These are phyloP conservation scores for Nadsonia starkeyi-henricii DNA, from an alignment of 1,139 yeast genomes.

Conservation along the genomic window DNA sequence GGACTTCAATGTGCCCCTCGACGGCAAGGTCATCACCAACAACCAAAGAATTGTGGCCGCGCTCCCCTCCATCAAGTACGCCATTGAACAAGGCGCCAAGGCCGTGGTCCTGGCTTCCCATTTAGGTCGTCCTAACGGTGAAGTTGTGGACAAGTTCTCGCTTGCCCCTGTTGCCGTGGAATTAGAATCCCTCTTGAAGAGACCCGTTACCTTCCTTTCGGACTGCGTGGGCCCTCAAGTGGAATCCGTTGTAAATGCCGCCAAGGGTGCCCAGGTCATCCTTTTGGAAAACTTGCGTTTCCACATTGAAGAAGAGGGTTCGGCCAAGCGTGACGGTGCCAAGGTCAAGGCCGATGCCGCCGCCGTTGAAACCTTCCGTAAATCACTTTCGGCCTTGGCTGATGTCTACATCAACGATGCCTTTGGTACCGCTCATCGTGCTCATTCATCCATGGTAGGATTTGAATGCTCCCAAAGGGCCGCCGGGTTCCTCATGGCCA, in stretches of 20 bases:
- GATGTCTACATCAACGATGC: constrained; percentile 96
- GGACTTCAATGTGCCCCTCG: constrained; percentile 92
- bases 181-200: constrained; percentile 56
- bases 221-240: constrained; percentile 88
- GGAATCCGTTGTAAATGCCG: constrained; percentile 57
- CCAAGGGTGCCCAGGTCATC: constrained; percentile 58
- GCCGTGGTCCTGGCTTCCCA: constrained; percentile 86
- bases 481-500: constrained; percentile 92
- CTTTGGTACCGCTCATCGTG: constrained; percentile 98
- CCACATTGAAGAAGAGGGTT: constrained; percentile 96
- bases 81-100: constrained; percentile 75
- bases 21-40: constrained; percentile 91
- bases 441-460: constrained; percentile 97
- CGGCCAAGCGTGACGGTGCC: constrained; percentile 75
- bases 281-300: constrained; percentile 89
- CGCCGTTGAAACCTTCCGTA: constrained; percentile 73
- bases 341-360: constrained; percentile 82
- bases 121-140: constrained; percentile 96
- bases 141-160: constrained; percentile 66
- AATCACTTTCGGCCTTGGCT: constrained; percentile 73
- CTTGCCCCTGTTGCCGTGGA: constrained; percentile 85
- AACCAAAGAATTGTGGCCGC: constrained; percentile 98
- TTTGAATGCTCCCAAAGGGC: constrained; percentile 86
- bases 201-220: constrained; percentile 58
- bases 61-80: constrained; percentile 89